Evolutionary conservation across 1,284 basidiomycete genomes (phyloP).

Genomic region (Malassezia sp.): DNA sequence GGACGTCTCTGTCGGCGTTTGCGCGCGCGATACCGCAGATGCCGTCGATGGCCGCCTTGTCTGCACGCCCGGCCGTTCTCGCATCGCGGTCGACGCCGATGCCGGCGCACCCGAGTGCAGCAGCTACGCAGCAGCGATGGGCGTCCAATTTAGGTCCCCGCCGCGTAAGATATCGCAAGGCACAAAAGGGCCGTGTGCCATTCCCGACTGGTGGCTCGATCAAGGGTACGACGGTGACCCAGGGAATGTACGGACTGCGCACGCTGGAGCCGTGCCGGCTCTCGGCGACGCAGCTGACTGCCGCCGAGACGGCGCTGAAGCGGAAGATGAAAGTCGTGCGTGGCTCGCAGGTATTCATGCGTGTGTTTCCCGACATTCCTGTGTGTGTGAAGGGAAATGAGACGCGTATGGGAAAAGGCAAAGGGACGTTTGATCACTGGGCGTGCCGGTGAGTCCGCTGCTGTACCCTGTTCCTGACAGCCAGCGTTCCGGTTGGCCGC

Average conservation of each 20-base stretch:
- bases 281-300: slow-evolving; percentile 79
- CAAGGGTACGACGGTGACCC: slow-evolving; percentile 83
- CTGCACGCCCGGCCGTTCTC: no score
- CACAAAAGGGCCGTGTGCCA: slow-evolving; percentile 69
- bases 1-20: slow-evolving; percentile 1
- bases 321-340: slow-evolving; percentile 83
- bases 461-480: not conserved
- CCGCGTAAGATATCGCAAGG: slow-evolving; percentile 67
- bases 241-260: slow-evolving; percentile 80
- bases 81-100: no score
- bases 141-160: slow-evolving; percentile 65
- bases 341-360: slow-evolving; percentile 72
- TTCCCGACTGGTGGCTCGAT: slow-evolving; percentile 64
- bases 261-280: slow-evolving; percentile 73
- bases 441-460: slow-evolving; percentile 63
- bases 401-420: slow-evolving; percentile 99
- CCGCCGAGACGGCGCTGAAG: slow-evolving; percentile 77
- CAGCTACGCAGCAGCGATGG: slow-evolving; percentile 46
- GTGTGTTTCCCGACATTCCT: slow-evolving; percentile 91
- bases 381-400: slow-evolving; percentile 98
- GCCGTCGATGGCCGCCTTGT: not conserved
- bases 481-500: slow-evolving; percentile 74
- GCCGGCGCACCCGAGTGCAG: no score
- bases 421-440: slow-evolving; percentile 95
- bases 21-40: slow-evolving; percentile 1